Conservation (phyloP, 768 basidiomycete genomes). For the Pisolithus tinctorius region DNA sequence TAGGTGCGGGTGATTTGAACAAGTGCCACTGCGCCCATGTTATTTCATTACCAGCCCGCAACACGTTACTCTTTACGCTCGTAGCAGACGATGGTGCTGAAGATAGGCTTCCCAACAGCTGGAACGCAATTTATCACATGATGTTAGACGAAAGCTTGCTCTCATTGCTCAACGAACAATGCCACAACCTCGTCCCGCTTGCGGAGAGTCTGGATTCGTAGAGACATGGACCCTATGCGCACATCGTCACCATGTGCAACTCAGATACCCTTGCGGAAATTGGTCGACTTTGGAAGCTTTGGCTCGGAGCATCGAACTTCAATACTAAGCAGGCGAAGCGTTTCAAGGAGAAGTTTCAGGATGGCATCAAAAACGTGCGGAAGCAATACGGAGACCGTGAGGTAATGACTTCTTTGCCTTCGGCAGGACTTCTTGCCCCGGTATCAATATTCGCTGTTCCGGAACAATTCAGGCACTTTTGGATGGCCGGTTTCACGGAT, state of each 20-base stretch:
- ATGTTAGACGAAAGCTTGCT: slow-evolving; percentile 17
- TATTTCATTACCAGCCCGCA: slow-evolving; percentile 16
- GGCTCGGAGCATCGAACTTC: slow-evolving; percentile 9
- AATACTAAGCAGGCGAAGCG: slow-evolving; percentile 5
- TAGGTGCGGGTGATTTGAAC: slow-evolving; percentile 3
- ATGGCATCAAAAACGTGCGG: slow-evolving; percentile 14
- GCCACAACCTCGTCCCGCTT: slow-evolving; percentile 15
- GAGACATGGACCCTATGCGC: slow-evolving; percentile 21
- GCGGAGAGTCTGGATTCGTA: slow-evolving; percentile 16
- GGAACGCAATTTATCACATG: slow-evolving; percentile 28
- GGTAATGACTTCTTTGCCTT: slow-evolving; percentile 16
- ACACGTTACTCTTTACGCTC: slow-evolving; percentile 22
- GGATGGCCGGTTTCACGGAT: slow-evolving; percentile 20
- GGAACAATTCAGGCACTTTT: slow-evolving; percentile 20
- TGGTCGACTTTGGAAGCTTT: slow-evolving; percentile 17
- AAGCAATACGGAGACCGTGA: background rate
- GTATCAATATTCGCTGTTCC: slow-evolving; percentile 3
- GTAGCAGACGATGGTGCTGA: slow-evolving; percentile 18
- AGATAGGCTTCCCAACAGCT: slow-evolving; percentile 13
- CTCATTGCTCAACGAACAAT: slow-evolving; percentile 22
- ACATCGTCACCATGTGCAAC: slow-evolving; percentile 20
- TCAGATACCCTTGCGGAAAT: slow-evolving; percentile 18
- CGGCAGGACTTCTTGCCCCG: slow-evolving; percentile 21
- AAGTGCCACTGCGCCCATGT: background rate
- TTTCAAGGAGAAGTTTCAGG: slow-evolving; percentile 13